Conservation (phyloP, 2,329 filamentous ascomycete species). For the Botrytis medusae region DNA sequence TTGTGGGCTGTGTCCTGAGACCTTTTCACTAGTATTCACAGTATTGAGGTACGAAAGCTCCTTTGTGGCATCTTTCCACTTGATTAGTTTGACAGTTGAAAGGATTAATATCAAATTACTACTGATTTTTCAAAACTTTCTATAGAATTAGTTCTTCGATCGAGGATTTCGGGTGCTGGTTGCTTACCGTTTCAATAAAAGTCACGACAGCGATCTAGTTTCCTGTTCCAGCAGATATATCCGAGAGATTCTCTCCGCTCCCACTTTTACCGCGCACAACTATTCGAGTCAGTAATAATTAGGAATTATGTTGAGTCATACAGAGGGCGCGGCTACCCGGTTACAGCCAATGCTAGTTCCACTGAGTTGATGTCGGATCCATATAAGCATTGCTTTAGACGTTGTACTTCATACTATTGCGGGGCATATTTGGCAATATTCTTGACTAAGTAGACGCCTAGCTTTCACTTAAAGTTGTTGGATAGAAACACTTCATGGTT, state of each 20-base stretch:
- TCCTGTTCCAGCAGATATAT: neutral
- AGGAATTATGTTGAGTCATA: rapidly evolving
- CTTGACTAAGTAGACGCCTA: neutral
- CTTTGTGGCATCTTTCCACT: neutral
- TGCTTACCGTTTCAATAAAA: neutral
- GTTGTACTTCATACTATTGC: neutral
- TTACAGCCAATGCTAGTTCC: neutral
- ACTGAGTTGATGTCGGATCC: neutral
- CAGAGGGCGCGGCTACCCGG: neutral
- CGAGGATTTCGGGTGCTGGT: neutral
- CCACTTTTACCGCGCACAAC: neutral
- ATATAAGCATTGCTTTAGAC: neutral
- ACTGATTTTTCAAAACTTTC: neutral
- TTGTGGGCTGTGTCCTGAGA: no score
- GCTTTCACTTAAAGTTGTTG: neutral
- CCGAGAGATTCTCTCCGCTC: neutral
- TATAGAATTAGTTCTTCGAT: neutral
- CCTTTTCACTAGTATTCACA: no score
- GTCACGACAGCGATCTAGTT: neutral
- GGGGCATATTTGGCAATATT: neutral
- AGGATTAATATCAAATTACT: neutral
- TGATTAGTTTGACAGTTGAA: neutral
- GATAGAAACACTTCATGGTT: rapidly evolving
- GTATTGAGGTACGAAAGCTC: no score
- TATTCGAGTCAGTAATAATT: neutral